Conservation (phyloP, 371 early-diverging fungal species). For the Dinochytrium kinnereticum region DNA sequence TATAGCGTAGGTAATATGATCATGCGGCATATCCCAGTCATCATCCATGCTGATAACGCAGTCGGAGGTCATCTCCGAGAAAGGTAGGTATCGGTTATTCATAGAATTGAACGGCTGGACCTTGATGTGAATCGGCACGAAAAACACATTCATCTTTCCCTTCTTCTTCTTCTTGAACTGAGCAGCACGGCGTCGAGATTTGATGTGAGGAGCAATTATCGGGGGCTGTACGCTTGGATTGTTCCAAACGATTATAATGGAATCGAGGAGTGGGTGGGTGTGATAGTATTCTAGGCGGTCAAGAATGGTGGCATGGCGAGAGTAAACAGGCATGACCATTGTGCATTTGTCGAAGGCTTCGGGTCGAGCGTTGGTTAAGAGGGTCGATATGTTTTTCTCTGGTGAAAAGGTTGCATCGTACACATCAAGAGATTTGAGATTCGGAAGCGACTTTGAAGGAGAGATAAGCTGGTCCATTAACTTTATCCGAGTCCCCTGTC, state of each 20-base stretch:
- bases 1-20: constrained; percentile 28
- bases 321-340: constrained; percentile 38
- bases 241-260: constrained; percentile 45
- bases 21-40: constrained; percentile 45
- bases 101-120: constrained; percentile 29
- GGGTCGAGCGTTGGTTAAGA: background rate
- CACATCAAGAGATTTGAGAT: background rate
- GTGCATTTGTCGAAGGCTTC: constrained; percentile 41
- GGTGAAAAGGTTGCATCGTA: constrained; percentile 4
- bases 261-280: constrained; percentile 22
- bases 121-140: constrained; percentile 37
- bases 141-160: constrained; percentile 12
- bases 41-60: constrained; percentile 48
- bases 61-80: constrained; percentile 37
- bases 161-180: background rate
- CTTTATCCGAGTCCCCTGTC: too few relatives aligned
- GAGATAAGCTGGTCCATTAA: background rate
- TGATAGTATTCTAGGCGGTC: constrained; percentile 37
- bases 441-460: background rate
- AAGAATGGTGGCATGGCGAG: constrained; percentile 27
- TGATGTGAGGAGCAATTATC: background rate
- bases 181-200: background rate
- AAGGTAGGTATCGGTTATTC: constrained; percentile 44
- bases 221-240: constrained; percentile 33
- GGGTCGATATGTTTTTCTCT: background rate